Evolutionary conservation across 2,329 filamentous ascomycete genomes (phyloP).

Genomic region (Trematosphaeria pertusa): DNA sequence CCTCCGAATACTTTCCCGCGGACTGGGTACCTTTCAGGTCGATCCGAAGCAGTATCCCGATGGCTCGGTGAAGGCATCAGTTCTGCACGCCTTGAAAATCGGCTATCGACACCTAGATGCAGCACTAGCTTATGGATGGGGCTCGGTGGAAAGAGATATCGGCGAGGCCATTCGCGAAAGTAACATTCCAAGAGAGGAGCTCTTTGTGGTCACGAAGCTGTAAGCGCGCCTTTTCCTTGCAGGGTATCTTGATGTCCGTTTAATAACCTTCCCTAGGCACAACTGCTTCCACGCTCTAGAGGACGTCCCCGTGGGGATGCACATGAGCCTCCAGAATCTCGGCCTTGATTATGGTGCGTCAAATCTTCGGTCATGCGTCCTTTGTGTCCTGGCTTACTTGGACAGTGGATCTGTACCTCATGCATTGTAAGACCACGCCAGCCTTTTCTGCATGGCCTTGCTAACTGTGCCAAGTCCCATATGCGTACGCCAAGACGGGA

Average conservation of each 20-base stretch:
- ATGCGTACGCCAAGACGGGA: slow-evolving; percentile 2
- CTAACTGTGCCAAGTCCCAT: not conserved
- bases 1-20: not conserved
- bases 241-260: not conserved
- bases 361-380: too few species aligned
- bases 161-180: slow-evolving; percentile 52
- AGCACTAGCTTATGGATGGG: slow-evolving; percentile 1
- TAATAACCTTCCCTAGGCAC: not conserved
- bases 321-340: slow-evolving; percentile 2
- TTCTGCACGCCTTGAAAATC: slow-evolving; percentile 66
- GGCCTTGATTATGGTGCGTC: slow-evolving; percentile 4
- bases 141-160: not conserved
- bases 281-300: slow-evolving; percentile 5
- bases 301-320: slow-evolving; percentile 2
- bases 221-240: not conserved
- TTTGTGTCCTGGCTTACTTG: too few species aligned
- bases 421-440: slow-evolving; percentile 1
- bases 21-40: slow-evolving; percentile 2
- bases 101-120: slow-evolving; percentile 53
- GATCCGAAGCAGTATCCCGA: not conserved
- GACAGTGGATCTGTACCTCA: slow-evolving; percentile 5
- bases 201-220: slow-evolving; percentile 48
- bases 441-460: not conserved
- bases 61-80: slow-evolving; percentile 37
- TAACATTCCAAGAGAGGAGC: slow-evolving; percentile 53